Evolutionary conservation across 2,329 filamentous ascomycete species (phyloP), one percentile per base, ranked within the genome.

Genomic region (Botrytis squamosa): DNA sequence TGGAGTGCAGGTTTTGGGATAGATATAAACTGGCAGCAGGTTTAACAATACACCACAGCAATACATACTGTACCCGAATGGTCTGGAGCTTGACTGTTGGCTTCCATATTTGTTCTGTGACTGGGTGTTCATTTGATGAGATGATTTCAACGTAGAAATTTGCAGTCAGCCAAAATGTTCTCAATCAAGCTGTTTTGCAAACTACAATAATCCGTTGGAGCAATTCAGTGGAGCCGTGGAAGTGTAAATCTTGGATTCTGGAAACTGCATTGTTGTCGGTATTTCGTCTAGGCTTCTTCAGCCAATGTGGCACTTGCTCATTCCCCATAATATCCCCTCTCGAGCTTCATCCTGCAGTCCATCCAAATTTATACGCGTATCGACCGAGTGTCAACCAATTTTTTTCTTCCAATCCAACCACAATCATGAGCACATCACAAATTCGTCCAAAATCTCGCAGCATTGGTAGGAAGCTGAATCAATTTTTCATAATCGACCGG

Each of bases 401-500:
- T 49, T 29, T 22, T 22, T 20, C 36, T 42, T 42, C 66, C 68
- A 38, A 46, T 38, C 18, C 68, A 42, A 62, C 29, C 52, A 36
- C 8, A 63, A 62, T 46, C 29, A 73, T 55, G 33, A 73, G 29
- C 40, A 69, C n/a, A 70, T 70, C 57, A 63, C 52, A 44, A 63
- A 20, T 40, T 70, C 68, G 57, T 46, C 57, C 52, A 46, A 14
- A 63, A 36, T 60, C 55, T 63, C 57, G 38, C 12, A 63, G 55
- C n/a, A 38, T 49, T 69, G 71, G 71, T 60, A 73, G 71, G 71
- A 73, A 73, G 64, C 42, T 62, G 71, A 69, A 68, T 73, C 71
- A 69, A 71, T 55, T 73, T 59, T 73, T 69, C 64, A 73, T 69
- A 60, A 73, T 62, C 25, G 71, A 73, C 71, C 36, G 55, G 36